Conservation (phyloP, 192 early-diverging fungal species). For the Podila horticola region DNA sequence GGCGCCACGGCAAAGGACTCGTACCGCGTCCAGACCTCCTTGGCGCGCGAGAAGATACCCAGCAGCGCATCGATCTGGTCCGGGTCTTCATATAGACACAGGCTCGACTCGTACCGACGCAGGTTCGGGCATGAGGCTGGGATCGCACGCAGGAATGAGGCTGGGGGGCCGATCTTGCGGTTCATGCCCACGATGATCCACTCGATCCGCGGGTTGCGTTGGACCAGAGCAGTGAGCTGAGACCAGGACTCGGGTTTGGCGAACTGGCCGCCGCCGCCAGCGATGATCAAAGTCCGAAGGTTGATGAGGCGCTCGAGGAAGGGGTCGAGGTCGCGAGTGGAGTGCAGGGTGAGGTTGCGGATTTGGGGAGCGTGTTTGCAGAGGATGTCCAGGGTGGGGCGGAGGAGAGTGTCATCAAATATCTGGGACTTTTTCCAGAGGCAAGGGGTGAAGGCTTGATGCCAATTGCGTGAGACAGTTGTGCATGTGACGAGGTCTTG, state of each 20-base stretch:
- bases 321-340: constrained; percentile 8
- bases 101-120: constrained; percentile 36
- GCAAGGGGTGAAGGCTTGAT: constrained; percentile 14
- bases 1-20: constrained; percentile 5
- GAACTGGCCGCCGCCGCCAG: constrained; percentile 10
- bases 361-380: constrained; percentile 21
- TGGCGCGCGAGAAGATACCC: background rate
- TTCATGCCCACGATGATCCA: constrained; percentile 33
- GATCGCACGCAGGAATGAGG: constrained; percentile 15
- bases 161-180: constrained; percentile 12
- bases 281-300: constrained; percentile 18
- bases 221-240: constrained; percentile 16
- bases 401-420: background rate
- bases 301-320: constrained; percentile 20
- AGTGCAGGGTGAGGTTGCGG: constrained; percentile 7
- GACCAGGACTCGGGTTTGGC: constrained; percentile 9
- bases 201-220: constrained; percentile 21
- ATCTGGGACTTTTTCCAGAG: background rate
- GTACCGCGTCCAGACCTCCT: constrained; percentile 3
- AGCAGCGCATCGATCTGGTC: constrained; percentile 31
- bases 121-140: constrained; percentile 25
- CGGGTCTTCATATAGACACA: constrained; percentile 17
- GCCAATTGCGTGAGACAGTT: constrained; percentile 23
- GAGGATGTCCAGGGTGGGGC: constrained; percentile 4
- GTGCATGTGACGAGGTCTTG: constrained; percentile 5